Evolutionary conservation across 108 stramenopile species (phyloP).

Genomic region (Skeletonema marinoi): DNA sequence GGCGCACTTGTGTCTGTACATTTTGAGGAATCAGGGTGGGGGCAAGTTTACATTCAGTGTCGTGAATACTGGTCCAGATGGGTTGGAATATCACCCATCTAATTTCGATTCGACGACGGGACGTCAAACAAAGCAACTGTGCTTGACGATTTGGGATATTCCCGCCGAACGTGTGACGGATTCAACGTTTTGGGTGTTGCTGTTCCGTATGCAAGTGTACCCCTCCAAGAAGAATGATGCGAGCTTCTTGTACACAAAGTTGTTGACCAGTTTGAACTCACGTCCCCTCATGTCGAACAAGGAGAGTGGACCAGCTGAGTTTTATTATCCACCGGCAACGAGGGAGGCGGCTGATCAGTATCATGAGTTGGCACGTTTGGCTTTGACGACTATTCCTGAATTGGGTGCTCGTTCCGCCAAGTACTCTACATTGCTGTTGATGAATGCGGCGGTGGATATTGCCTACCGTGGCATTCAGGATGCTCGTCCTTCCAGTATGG

Average conservation of each 20-base stretch:
- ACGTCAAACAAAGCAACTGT: constrained; percentile 80
- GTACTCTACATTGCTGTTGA: constrained; percentile 70
- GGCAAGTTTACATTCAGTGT: constrained; percentile 85
- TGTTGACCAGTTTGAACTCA: constrained; percentile 81
- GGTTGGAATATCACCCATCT: constrained; percentile 85
- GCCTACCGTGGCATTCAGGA: constrained; percentile 79
- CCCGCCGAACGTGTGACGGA: constrained; percentile 73
- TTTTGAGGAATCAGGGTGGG: constrained; percentile 73
- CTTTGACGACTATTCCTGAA: constrained; percentile 74
- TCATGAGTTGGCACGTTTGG: constrained; percentile 80
- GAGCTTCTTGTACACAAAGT: constrained; percentile 82
- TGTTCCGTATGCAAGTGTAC: constrained; percentile 92
- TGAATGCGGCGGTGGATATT: constrained; percentile 88
- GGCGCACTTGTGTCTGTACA: constrained; percentile 81
- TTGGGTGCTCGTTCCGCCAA: constrained; percentile 61
- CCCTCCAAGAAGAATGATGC: constrained; percentile 83
- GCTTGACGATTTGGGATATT: constrained; percentile 87
- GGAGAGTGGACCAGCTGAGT: constrained; percentile 80
- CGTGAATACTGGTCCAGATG: constrained; percentile 84
- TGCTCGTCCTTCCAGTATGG: constrained; percentile 79
- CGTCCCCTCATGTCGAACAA: constrained; percentile 82
- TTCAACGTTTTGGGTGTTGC: constrained; percentile 87
- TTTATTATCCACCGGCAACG: constrained; percentile 57
- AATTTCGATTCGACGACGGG: constrained; percentile 85
- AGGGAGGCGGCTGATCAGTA: constrained; percentile 64